These are phyloP conservation scores for Xylaria castorea DNA, from an alignment of 495 filamentous ascomycete genomes.

Conservation along the genomic window DNA sequence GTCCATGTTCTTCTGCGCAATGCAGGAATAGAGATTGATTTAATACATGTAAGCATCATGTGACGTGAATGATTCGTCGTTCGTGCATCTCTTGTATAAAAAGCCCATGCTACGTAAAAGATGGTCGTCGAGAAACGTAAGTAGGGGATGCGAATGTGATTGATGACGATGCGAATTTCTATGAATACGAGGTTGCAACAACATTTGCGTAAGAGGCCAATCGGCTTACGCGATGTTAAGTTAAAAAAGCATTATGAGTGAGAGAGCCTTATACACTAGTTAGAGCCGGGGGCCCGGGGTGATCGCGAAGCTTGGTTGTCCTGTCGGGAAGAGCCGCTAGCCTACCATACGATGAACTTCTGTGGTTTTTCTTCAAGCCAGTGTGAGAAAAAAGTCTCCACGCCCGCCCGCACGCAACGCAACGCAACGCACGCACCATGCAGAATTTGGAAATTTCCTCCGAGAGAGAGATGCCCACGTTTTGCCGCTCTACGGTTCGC, in stretches of 20 bases:
- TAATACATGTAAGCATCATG: not conserved
- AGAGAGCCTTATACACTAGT: not conserved
- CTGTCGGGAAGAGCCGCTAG: conserved; percentile 17
- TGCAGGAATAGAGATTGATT: not conserved
- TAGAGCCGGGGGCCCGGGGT: not conserved
- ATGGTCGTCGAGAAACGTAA: not conserved
- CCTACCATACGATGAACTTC: not conserved
- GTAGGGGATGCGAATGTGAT: not conserved
- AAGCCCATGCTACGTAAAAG: not conserved
- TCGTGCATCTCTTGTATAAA: not conserved
- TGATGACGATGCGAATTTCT: not conserved
- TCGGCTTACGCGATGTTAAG: not conserved
- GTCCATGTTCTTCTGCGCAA: not conserved
- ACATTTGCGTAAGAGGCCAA: not conserved
- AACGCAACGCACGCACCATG: too few relatives aligned
- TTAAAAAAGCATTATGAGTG: too few relatives aligned
- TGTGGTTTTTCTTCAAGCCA: not conserved
- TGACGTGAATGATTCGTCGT: not conserved
- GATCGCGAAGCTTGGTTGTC: conserved; percentile 7
- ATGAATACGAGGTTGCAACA: conserved; percentile 12
- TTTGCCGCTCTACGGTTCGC: not conserved
- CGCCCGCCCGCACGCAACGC: too few relatives aligned
- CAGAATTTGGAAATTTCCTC: conserved; percentile 16
- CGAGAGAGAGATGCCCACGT: conserved; percentile 7
- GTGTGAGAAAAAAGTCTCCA: not conserved